Percentiles rank a stretch among this genome's conserved stretches.
Conservation (phyloP, 768 basidiomycete species). For the Podaxis mareebaensis region DNA sequence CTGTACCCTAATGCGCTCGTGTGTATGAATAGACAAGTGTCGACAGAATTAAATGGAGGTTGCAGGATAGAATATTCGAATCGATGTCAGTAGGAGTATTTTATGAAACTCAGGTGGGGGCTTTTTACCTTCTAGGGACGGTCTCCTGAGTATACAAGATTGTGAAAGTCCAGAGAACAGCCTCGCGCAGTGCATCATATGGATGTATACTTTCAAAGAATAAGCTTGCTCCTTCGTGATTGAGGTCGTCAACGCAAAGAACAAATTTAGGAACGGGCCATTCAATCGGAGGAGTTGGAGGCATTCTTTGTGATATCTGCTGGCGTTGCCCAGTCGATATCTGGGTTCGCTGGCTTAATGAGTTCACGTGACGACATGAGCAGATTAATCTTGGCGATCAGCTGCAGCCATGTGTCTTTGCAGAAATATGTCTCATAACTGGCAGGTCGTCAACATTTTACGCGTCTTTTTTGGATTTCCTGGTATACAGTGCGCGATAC, state of each 20-base stretch:
- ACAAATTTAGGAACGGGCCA: constrained; percentile 61
- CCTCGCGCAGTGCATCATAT: constrained; percentile 36
- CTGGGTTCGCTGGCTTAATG: not conserved
- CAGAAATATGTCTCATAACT: too few relatives aligned
- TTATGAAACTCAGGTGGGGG: too few relatives aligned
- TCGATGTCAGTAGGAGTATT: not conserved
- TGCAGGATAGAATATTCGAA: not conserved
- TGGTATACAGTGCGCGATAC: not conserved
- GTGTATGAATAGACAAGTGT: not conserved
- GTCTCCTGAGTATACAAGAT: constrained; percentile 42
- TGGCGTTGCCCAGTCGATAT: not conserved
- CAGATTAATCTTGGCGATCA: not conserved
- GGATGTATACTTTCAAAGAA: constrained; percentile 56
- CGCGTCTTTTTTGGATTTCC: constrained; percentile 6
- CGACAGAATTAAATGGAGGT: not conserved
- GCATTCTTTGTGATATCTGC: constrained; percentile 17
- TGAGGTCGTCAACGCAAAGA: constrained; percentile 58
- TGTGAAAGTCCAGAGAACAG: constrained; percentile 51
- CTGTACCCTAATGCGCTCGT: constrained; percentile 42
- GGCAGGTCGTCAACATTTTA: not conserved
- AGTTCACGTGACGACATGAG: not conserved
- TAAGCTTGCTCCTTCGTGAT: constrained; percentile 55
- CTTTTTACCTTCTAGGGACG: constrained; percentile 38
- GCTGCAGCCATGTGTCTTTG: not conserved
- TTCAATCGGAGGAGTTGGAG: constrained; percentile 24